Conservation (phyloP, 805 yeast genomes). For the Wickerhamomyces pijperi region DNA sequence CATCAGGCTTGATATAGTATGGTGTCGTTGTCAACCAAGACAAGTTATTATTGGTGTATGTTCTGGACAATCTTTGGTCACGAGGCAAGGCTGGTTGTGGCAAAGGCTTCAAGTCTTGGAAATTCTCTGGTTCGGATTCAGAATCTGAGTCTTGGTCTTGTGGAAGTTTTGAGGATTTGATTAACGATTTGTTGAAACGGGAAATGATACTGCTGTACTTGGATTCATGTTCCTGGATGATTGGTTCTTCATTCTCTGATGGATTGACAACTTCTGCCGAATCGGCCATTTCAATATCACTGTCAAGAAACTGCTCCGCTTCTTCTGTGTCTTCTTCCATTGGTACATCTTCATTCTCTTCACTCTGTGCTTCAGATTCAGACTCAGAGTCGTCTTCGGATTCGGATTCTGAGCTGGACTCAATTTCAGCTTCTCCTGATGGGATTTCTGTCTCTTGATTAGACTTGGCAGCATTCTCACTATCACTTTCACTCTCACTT, state of each 20-base stretch:
- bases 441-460: too few relatives aligned
- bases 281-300: conserved; percentile 1
- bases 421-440: neutral
- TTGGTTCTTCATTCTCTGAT: conserved; percentile 14
- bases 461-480: too few relatives aligned
- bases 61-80: conserved; percentile 30
- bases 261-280: conserved; percentile 7
- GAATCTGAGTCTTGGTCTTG: conserved; percentile 11
- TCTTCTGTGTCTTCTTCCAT: conserved; percentile 1
- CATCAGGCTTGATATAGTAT: conserved; percentile 37
- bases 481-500: conserved; percentile 14
- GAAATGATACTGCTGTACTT: conserved; percentile 41
- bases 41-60: conserved; percentile 26
- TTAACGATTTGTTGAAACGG: conserved; percentile 37
- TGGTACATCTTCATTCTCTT: conserved; percentile 3
- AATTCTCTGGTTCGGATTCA: conserved; percentile 17
- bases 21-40: conserved; percentile 61
- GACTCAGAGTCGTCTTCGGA: conserved; percentile 2
- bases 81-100: conserved; percentile 75
- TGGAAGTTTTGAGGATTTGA: conserved; percentile 7
- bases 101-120: conserved; percentile 50
- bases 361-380: conserved; percentile 3
- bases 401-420: neutral
- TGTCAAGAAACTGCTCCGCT: conserved; percentile 6
- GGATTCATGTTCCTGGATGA: conserved; percentile 17